A percentile compares a stretch with the other conserved stretches of the same genome.
phyloP scores from a whole-genome alignment of 495 filamentous ascomycete species.

The Talaromyces stipitatus region DNA sequence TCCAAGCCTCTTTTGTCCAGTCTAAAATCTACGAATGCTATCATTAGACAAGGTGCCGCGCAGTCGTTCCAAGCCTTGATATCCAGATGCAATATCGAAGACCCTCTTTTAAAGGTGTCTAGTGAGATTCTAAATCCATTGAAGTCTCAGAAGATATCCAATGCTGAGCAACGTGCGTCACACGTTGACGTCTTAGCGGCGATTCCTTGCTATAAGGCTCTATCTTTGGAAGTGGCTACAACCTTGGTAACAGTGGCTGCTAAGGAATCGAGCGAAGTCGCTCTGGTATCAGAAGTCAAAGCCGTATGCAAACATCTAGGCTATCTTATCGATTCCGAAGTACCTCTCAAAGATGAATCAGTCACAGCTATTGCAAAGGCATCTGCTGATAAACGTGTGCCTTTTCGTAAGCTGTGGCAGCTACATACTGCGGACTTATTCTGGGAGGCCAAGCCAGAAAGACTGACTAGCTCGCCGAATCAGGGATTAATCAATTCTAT shows the following conservation, averaged over 20 bases:
- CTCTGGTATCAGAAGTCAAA: conserved; percentile 64
- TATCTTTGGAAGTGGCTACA: conserved; percentile 57
- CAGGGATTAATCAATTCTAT: conserved; percentile 39
- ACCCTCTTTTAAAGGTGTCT: conserved; percentile 52
- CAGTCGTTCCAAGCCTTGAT: conserved; percentile 62
- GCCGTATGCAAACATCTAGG: conserved; percentile 56
- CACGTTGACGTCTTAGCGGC: conserved; percentile 70
- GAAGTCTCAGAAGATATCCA: conserved; percentile 70
- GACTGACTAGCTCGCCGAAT: conserved; percentile 36
- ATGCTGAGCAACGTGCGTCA: conserved; percentile 70
- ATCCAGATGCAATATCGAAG: conserved; percentile 46
- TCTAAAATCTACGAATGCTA: conserved; percentile 77
- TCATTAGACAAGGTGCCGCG: conserved; percentile 67
- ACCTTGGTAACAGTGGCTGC: conserved; percentile 54
- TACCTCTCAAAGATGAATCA: conserved; percentile 53
- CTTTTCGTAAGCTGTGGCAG: conserved; percentile 74
- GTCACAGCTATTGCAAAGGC: conserved; percentile 72
- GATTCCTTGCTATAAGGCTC: conserved; percentile 45
- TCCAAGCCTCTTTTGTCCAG: conserved; percentile 81
- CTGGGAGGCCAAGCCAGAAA: conserved; percentile 44
- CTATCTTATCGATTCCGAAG: conserved; percentile 48
- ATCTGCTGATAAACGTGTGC: conserved; percentile 70
- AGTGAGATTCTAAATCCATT: conserved; percentile 72
- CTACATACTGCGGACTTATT: conserved; percentile 65
- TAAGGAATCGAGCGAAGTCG: conserved; percentile 84